phyloP scores from a whole-genome alignment of 1,284 basidiomycete species.

The Termitomyces sp. region DNA sequence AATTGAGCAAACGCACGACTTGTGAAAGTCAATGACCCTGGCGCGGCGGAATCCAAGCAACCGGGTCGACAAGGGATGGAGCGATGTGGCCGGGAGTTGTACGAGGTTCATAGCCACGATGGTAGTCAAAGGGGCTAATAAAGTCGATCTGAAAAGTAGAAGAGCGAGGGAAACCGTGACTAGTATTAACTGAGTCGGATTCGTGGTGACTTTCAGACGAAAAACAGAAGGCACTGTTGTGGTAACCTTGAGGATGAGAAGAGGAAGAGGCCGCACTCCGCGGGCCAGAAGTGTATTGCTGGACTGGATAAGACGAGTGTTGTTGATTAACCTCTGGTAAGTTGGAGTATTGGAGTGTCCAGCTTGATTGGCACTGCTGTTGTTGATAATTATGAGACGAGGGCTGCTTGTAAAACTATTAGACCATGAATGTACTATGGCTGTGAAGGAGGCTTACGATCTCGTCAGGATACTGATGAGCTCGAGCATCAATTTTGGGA shows the following conservation, averaged over 20 bases:
- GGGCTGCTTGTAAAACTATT: not conserved
- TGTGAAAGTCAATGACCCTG: constrained; percentile 2
- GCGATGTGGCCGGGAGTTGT: not conserved
- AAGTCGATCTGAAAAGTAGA: constrained; percentile 7
- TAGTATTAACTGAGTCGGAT: not conserved
- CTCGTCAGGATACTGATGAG: constrained; percentile 2
- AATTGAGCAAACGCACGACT: not conserved
- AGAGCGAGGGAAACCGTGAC: constrained; percentile 1
- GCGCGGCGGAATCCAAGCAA: constrained; percentile 13
- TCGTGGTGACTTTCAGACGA: not conserved
- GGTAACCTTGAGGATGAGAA: constrained; percentile 4
- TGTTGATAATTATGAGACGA: not conserved
- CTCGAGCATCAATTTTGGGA: not conserved
- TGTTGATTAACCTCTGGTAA: not conserved
- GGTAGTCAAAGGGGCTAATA: constrained; percentile 7
- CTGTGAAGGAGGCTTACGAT: constrained; percentile 5
- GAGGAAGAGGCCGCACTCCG: not conserved
- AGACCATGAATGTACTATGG: not conserved
- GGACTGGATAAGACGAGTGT: not conserved
- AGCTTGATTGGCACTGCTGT: constrained; percentile 2
- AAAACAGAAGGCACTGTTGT: not conserved
- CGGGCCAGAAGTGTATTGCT: constrained; percentile 1
- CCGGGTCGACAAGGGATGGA: constrained; percentile 7
- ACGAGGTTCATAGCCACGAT: not conserved
- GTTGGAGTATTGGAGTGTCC: constrained; percentile 4